Base-by-base conservation (phyloP, 2,329 filamentous ascomycete species). In the Cladosporium sp. region DNA sequence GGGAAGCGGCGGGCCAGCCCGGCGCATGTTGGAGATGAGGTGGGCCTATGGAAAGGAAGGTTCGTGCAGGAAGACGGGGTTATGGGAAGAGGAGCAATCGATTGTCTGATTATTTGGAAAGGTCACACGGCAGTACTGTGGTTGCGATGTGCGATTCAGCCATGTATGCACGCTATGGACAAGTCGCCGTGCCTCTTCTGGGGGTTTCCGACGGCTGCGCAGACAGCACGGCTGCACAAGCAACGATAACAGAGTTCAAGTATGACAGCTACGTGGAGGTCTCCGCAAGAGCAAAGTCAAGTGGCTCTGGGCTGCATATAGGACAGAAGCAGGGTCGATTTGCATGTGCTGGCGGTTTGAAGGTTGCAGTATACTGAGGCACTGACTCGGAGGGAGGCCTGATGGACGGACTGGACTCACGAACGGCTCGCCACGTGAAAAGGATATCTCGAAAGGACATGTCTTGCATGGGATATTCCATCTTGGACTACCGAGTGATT, bases 321-420 rank as follows among this genome's bases (percentile, higher is more conserved):
- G 28, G 52, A 54, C 51, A 54, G 28, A 54, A 32, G 51, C 51
- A 54, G 51, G 51, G 51, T n/a, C 51, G 51, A 12, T 4, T 28
- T 54, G 51, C 51, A 34, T 34, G 51, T 54, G 51, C 51, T 54
- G 51, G 51, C 24, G n/a, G 7, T 41, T n/a, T 54, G 51, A 28
- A 12, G n/a, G 7, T 41, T n/a, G 15, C 36, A 14, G 36, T 38
- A 41, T 41, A 41, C 12, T 38, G 15, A 7, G 14, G 36, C 11
- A 41, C 41, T 47, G 41, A 11, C 41, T 47, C 41, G n/a, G 8
- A 21, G n/a, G n/a, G n/a, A 10, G n/a, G n/a, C 41, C 41, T 47
- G 41, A 47, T 12, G n/a, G n/a, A 47, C n/a, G 8, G 41, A 21
- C 41, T 47, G 41, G 41, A 10, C 41, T 21, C 41, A 44, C 18